Percentiles rank a stretch among this genome's conserved stretches.
phyloP scores from a whole-genome alignment of 768 basidiomycete genomes.

The Xerocomus brunneocitrinus region DNA sequence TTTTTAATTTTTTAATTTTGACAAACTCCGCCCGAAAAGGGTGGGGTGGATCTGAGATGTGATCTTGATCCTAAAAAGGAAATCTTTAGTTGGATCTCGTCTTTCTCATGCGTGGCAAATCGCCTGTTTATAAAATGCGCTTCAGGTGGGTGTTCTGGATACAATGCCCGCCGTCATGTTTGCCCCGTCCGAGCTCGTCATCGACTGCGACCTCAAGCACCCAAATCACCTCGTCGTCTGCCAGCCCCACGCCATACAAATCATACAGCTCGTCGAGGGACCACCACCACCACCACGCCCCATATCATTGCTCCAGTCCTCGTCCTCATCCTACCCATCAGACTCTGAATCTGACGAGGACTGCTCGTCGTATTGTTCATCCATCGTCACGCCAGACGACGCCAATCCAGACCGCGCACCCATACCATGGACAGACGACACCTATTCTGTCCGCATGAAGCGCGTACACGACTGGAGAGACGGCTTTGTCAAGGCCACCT shows the following conservation, averaged over 20 bases:
- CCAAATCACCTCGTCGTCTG: slow-evolving; percentile 43
- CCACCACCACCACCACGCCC: slow-evolving; percentile 44
- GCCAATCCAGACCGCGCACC: slow-evolving; percentile 21
- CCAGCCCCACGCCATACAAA: slow-evolving; percentile 51
- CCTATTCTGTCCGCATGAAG: slow-evolving; percentile 52
- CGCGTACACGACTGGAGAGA: slow-evolving; percentile 74
- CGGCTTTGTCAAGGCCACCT: slow-evolving; percentile 43
- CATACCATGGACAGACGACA: slow-evolving; percentile 40
- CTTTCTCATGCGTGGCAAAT: slow-evolving; percentile 20
- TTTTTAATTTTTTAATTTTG: neutral
- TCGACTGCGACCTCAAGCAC: slow-evolving; percentile 33
- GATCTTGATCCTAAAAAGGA: slow-evolving; percentile 3
- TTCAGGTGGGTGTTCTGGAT: no score
- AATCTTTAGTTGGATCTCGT: slow-evolving; percentile 3
- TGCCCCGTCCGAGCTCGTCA: slow-evolving; percentile 19
- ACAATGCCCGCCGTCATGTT: slow-evolving; percentile 22
- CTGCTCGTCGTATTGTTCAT: slow-evolving; percentile 71
- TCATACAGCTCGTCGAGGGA: slow-evolving; percentile 73
- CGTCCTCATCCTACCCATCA: slow-evolving; percentile 34
- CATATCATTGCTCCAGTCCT: slow-evolving; percentile 34
- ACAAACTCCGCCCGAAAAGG: neutral
- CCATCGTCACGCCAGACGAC: slow-evolving; percentile 43
- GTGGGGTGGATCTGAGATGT: slow-evolving; percentile 20
- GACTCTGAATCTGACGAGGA: slow-evolving; percentile 40
- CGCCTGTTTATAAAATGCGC: slow-evolving; percentile 18